Conservation (phyloP, 2,329 filamentous ascomycete genomes). For the Diaporthe caulivora region DNA sequence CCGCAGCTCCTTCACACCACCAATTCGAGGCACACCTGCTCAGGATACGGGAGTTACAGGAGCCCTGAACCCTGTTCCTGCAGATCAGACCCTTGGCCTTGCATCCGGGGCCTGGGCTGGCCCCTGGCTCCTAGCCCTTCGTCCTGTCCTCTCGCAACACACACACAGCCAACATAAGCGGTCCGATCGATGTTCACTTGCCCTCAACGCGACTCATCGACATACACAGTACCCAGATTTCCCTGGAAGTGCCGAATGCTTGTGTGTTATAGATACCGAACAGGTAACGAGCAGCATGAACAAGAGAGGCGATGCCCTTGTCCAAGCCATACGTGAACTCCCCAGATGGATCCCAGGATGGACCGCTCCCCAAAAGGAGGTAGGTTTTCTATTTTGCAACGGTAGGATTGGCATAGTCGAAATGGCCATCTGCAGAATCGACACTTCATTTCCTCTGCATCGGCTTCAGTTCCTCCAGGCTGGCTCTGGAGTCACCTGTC, state of each 20-base stretch:
- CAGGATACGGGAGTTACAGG: constrained; percentile 31
- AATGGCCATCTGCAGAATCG: neutral
- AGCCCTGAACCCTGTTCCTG: constrained; percentile 25
- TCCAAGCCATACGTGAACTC: neutral
- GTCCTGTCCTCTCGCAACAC: constrained; percentile 5
- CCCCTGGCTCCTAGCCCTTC: neutral
- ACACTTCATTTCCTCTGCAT: constrained; percentile 11
- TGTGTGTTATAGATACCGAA: constrained; percentile 19
- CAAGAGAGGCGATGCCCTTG: constrained; percentile 5
- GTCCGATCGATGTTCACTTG: constrained; percentile 18
- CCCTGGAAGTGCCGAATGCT: constrained; percentile 23
- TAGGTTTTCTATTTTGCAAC: neutral
- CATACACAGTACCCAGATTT: constrained; percentile 16
- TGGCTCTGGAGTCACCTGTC: neutral
- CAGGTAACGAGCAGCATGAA: constrained; percentile 19
- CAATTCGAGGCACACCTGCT: constrained; percentile 32
- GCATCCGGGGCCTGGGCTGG: constrained; percentile 16
- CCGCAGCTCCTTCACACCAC: constrained; percentile 25
- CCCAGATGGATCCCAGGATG: no score
- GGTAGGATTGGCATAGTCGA: neutral
- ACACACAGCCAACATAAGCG: constrained; percentile 10
- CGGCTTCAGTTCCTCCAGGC: neutral
- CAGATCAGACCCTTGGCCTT: constrained; percentile 29
- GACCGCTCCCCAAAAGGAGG: neutral
- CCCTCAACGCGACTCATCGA: constrained; percentile 6